Base-by-base conservation (phyloP, 371 early-diverging fungal genomes). In the Caulochytrium protostelioides region DNA sequence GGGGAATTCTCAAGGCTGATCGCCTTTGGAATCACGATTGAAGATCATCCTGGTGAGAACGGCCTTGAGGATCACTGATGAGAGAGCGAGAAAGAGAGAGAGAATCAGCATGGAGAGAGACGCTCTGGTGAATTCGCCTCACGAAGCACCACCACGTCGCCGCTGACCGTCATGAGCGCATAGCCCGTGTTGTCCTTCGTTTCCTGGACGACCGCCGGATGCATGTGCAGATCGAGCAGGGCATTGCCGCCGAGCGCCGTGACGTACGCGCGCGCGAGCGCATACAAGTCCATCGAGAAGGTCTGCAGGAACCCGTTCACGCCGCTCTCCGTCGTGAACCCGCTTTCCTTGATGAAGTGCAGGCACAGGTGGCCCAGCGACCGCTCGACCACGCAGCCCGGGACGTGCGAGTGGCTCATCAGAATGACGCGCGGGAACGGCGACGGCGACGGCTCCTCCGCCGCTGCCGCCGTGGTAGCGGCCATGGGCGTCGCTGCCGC, bases 291-390 rank as follows among this genome's bases (percentile, higher is more conserved):
- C 20, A 53, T 49, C 50, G 69, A 30, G 31, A 74, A 71, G 13
- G 45, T 44, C 14, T 70, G 64, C 29, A 70, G 59, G 51, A 77
- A 79, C 3, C 55, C 53, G 16, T 56, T 58, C 56, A 59, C 47
- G 7, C 59, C 63, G 14, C 56, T 43, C 20, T 65, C 69, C 32
- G 58, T 59, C 16, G 52, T 30, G 30, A 70, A 53, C 22, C 57
- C 59, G 2, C 63, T 51, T 39, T 79, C 79, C 30, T 76, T 74
- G 24, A 79, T 67, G 45, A 79, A 79, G 38, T 79, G 79, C 15
- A 78, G 52, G 0, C 72, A 70, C 0, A 79, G 38, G 9, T 69
- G 60, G 18, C 79, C 79, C 19, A 77, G 46, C 30, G 66, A 55
- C 12, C 55, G 53, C 4, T 49, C 52, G 16, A 65, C 51, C 2